Evolutionary conservation across 2,329 filamentous ascomycete genomes (phyloP), one percentile per base, ranked within the genome.

Genomic region (Hirsutella rhossiliensis): DNA sequence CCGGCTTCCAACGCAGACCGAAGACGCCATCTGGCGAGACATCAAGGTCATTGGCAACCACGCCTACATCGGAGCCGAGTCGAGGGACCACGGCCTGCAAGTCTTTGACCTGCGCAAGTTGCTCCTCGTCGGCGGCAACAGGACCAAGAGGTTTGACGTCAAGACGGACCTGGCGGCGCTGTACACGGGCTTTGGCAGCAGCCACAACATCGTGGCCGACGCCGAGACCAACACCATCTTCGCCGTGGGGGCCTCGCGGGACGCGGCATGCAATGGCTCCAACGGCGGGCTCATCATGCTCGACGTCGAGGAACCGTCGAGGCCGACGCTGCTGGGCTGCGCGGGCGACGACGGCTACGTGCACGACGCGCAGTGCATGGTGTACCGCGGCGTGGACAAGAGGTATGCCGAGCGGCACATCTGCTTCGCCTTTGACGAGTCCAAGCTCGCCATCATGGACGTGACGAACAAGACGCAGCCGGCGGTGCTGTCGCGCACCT

Each of bases 101-200:
- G 72, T 82, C 54, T 82, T 82, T 47, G 76, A 82, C 50, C 66
- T 80, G 62, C 71, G 62, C 49, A 78, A 61, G 59, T 63, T 77
- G 4, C 54, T 71, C n/a, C 57, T 58, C 12, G 55, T 75, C 39
- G 58, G 71, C 52, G 63, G 68, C 0, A 54, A 64, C 5, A 59
- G 56, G 13, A 64, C 58, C 28, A 55, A 53, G 44, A 51, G 48
- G 13, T 67, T 64, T 38, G 53, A 52, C 50, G 56, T 54, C 13
- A 52, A 54, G 38, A 53, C 49, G 5, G 64, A 66, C 15, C 53
- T 68, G 3, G 59, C 61, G 0, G 60, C 60, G 1, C 59, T 58
- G 46, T 67, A 61, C 50, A 54, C 48, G 4, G 57, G 56, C 47
- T 43, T 59, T 2, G 72, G 72, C n/a, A 62, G 67, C 23, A 64